phyloP scores from a whole-genome alignment of 1,284 basidiomycete genomes.

The Omphalotus olearius region DNA sequence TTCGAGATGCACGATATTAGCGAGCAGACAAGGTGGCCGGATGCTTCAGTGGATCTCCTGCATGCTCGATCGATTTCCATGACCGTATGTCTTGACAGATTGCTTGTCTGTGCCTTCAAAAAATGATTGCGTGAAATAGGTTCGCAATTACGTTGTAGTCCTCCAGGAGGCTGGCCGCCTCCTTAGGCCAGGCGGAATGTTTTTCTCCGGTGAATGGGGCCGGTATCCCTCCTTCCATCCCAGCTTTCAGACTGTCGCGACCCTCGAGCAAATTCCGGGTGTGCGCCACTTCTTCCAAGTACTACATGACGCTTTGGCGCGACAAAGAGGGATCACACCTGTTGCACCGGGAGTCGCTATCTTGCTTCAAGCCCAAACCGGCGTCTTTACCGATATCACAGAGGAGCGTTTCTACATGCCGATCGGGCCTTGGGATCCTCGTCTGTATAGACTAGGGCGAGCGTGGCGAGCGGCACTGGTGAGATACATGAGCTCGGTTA shows the following conservation, averaged over 20 bases:
- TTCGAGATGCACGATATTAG: constrained; percentile 65
- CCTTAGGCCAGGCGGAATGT: constrained; percentile 59
- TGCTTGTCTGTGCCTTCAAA: not conserved
- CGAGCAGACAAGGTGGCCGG: constrained; percentile 40
- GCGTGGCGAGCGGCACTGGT: constrained; percentile 27
- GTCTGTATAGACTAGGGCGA: constrained; percentile 30
- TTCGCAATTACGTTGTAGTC: constrained; percentile 44
- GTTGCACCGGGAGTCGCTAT: constrained; percentile 30
- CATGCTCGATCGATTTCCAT: constrained; percentile 56
- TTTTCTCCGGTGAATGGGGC: constrained; percentile 60
- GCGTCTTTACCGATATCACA: constrained; percentile 35
- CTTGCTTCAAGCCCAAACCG: constrained; percentile 24
- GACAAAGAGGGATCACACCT: constrained; percentile 24
- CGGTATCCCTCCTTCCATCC: constrained; percentile 39
- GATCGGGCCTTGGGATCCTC: constrained; percentile 44
- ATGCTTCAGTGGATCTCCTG: constrained; percentile 54
- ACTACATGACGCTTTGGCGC: constrained; percentile 33
- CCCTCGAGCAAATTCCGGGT: constrained; percentile 31
- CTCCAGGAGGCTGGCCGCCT: constrained; percentile 55
- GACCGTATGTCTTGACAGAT: constrained; percentile 39
- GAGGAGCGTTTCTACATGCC: constrained; percentile 35
- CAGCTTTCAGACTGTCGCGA: constrained; percentile 15
- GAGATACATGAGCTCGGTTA: constrained; percentile 35
- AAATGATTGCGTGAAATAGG: constrained; percentile 27
- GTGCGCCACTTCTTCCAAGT: constrained; percentile 39